Conservation (phyloP, 768 basidiomycete species). For the Pholiota microspora region DNA sequence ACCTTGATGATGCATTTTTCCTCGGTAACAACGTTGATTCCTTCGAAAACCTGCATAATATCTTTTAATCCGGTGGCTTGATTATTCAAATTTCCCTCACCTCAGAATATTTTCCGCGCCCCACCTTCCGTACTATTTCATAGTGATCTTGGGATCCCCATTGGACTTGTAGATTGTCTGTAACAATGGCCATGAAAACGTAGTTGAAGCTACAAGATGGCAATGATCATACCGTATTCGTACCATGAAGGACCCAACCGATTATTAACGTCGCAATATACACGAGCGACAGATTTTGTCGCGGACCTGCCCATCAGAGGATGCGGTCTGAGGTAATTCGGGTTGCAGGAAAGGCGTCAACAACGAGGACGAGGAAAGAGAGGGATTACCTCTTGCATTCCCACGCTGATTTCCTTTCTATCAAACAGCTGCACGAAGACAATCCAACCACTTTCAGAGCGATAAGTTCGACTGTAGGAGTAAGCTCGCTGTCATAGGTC, state of each 20-base stretch:
- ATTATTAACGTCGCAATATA: conserved; percentile 87
- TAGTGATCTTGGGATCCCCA: conserved; percentile 98
- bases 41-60: conserved; percentile 77
- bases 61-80: conserved; percentile 8
- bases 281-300: conserved; percentile 78
- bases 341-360: conserved; percentile 10
- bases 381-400: conserved; percentile 20
- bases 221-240: conserved; percentile 75
- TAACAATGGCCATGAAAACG: conserved; percentile 21
- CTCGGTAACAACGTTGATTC: conserved; percentile 85
- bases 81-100: conserved; percentile 35
- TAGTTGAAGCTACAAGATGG: conserved; percentile 11
- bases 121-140: conserved; percentile 96
- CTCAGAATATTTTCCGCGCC: conserved; percentile 94
- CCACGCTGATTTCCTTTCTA: conserved; percentile 24
- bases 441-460: neutral
- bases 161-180: conserved; percentile 95
- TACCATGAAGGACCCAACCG: conserved; percentile 90
- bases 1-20: conserved; percentile 99
- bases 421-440: no score
- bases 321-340: conserved; percentile 10
- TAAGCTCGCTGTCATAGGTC: neutral
- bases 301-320: conserved; percentile 66
- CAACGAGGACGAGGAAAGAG: conserved; percentile 16
- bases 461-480: no score